Evolutionary conservation across 257 asterid genomes (phyloP).

Genomic region (Solanum chmielewskii): DNA sequence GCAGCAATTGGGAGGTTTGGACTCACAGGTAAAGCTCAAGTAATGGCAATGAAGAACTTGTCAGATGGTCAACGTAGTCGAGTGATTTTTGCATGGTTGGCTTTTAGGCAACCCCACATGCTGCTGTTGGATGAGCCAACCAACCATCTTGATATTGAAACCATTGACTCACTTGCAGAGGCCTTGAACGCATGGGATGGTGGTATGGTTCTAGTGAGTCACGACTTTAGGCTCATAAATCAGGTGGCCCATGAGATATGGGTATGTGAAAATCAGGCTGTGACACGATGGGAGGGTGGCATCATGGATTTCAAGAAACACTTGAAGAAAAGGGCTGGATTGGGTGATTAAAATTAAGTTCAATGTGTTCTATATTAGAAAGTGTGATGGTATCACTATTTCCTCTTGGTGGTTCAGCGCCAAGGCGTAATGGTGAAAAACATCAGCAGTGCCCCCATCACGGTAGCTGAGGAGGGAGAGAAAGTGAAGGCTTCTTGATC

Average conservation of each 20-base stretch:
- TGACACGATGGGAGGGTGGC: conserved; percentile 82
- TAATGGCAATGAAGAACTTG: conserved; percentile 81
- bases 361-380: not conserved
- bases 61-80: conserved; percentile 90
- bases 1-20: conserved; percentile 86
- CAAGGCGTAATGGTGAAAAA: not conserved
- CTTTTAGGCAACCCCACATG: conserved; percentile 88
- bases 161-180: conserved; percentile 90
- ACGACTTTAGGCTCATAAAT: conserved; percentile 89
- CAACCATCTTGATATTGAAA: conserved; percentile 92
- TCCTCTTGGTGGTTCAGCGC: not conserved
- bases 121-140: conserved; percentile 91
- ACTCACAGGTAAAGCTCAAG: conserved; percentile 84
- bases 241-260: conserved; percentile 98
- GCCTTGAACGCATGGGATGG: conserved; percentile 98
- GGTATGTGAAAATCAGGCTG: conserved; percentile 90
- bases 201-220: conserved; percentile 94
- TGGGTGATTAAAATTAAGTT: conserved; percentile 19
- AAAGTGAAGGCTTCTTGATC: not conserved
- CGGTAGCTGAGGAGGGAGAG: not conserved
- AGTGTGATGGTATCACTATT: not conserved
- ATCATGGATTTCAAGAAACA: conserved; percentile 91
- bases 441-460: not conserved
- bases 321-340: conserved; percentile 59
- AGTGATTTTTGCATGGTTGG: conserved; percentile 95